Evolutionary conservation across 2,329 filamentous ascomycete genomes (phyloP).

Genomic region (Trichoderma brevicompactum): DNA sequence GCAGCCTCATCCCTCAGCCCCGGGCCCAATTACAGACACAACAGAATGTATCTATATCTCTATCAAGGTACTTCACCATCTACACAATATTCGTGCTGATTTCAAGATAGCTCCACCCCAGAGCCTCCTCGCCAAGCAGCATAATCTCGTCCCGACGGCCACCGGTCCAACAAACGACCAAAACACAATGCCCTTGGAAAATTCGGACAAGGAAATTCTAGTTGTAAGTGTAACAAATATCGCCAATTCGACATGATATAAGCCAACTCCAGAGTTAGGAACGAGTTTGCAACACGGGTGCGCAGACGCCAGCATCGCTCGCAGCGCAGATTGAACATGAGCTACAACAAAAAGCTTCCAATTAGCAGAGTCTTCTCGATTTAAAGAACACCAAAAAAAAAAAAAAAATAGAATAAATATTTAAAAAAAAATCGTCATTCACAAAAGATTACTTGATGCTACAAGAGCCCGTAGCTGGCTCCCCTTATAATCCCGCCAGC

Average conservation of each 20-base stretch:
- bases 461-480: no score
- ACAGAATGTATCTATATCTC: constrained; percentile 2
- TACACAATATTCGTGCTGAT: not conserved
- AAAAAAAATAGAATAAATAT: not conserved
- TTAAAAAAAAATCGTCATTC: not conserved
- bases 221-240: not conserved
- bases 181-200: not conserved
- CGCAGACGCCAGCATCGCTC: constrained; percentile 36
- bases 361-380: not conserved
- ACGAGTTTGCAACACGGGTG: constrained; percentile 35
- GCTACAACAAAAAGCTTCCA: constrained; percentile 19
- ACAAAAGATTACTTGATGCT: no score
- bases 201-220: constrained; percentile 1
- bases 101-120: constrained; percentile 29
- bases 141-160: constrained; percentile 34
- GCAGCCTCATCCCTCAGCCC: not conserved
- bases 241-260: not conserved
- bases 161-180: constrained; percentile 22
- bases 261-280: constrained; percentile 30
- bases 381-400: not conserved
- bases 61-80: not conserved
- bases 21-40: constrained; percentile 5
- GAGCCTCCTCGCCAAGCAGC: constrained; percentile 36
- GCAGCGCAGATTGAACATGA: constrained; percentile 36
- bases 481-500: no score